Percentiles rank a stretch among this genome's conserved stretches.
Evolutionary conservation across 2,329 filamentous ascomycete species (phyloP).

Genomic region (Trichocomaceae sp.): DNA sequence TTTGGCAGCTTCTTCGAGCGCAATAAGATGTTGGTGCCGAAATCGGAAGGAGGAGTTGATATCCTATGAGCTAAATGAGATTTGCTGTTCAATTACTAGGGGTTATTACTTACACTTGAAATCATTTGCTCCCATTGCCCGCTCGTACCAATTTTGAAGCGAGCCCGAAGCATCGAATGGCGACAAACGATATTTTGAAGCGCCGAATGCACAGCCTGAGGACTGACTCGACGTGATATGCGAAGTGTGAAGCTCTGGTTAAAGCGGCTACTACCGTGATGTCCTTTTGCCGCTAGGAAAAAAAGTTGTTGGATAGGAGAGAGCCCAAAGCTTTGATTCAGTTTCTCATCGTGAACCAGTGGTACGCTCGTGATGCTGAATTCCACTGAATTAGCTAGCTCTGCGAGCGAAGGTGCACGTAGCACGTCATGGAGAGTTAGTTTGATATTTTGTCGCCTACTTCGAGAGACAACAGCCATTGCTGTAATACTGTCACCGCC

Average conservation of each 20-base stretch:
- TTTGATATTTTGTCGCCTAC: conserved; percentile 30
- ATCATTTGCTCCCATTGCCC: conserved; percentile 17
- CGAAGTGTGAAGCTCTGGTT: conserved; percentile 13
- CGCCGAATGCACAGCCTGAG: conserved; percentile 21
- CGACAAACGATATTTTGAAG: conserved; percentile 26
- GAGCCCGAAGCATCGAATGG: conserved; percentile 22
- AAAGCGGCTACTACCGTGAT: conserved; percentile 18
- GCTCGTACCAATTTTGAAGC: neutral
- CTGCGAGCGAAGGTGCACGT: conserved; percentile 27
- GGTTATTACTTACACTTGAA: conserved; percentile 2
- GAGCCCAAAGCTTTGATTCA: conserved; percentile 24
- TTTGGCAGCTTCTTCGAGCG: conserved; percentile 20
- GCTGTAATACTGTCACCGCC: conserved; percentile 37
- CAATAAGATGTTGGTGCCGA: neutral
- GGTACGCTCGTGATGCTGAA: conserved; percentile 16
- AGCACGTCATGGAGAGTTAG: conserved; percentile 30
- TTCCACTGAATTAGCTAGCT: conserved; percentile 23
- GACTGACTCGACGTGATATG: conserved; percentile 19
- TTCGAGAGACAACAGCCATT: conserved; percentile 33
- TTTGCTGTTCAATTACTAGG: neutral
- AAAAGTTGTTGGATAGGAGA: conserved; percentile 32
- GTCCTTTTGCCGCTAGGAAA: conserved; percentile 20
- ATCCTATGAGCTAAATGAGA: conserved; percentile 16
- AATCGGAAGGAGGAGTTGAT: conserved; percentile 22
- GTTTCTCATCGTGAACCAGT: conserved; percentile 20